Evolutionary conservation across 331 rosid species (phyloP).

Genomic region (Saraca asoca): DNA sequence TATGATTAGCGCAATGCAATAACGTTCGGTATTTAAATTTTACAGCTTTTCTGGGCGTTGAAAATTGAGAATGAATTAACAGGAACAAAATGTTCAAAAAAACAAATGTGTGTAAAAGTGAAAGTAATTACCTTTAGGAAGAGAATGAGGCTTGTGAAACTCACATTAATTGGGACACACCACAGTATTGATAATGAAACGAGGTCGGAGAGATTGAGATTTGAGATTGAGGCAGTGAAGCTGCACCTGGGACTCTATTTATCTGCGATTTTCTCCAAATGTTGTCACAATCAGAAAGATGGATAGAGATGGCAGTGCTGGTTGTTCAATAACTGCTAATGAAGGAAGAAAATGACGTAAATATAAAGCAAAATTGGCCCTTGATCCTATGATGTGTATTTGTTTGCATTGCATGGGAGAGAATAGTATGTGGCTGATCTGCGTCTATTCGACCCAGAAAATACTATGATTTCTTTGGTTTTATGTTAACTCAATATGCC

Average conservation of each 20-base stretch:
- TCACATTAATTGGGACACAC: too few relatives aligned
- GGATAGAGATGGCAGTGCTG: background rate
- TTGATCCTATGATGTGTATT: too few relatives aligned
- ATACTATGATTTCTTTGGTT: too few relatives aligned
- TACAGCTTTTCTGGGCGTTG: background rate
- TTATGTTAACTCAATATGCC: too few relatives aligned
- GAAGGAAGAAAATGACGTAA: background rate
- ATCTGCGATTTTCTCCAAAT: background rate
- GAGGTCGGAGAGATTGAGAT: background rate
- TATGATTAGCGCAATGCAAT: background rate
- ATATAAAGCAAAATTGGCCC: slow-evolving; percentile 2
- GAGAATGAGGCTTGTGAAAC: too few relatives aligned
- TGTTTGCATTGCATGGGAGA: too few relatives aligned
- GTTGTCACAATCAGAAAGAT: background rate
- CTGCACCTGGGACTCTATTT: background rate
- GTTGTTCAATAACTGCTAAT: background rate
- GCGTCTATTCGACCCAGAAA: background rate
- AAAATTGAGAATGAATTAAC: background rate
- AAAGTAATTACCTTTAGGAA: too few relatives aligned
- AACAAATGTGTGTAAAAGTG: too few relatives aligned
- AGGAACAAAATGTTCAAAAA: too few relatives aligned
- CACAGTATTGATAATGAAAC: background rate
- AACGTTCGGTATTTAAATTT: background rate
- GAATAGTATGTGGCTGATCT: background rate
- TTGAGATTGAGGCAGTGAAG: background rate